phyloP scores from a whole-genome alignment of 2,329 filamentous ascomycete species.

The Pyrenophora tritici-repentis region DNA sequence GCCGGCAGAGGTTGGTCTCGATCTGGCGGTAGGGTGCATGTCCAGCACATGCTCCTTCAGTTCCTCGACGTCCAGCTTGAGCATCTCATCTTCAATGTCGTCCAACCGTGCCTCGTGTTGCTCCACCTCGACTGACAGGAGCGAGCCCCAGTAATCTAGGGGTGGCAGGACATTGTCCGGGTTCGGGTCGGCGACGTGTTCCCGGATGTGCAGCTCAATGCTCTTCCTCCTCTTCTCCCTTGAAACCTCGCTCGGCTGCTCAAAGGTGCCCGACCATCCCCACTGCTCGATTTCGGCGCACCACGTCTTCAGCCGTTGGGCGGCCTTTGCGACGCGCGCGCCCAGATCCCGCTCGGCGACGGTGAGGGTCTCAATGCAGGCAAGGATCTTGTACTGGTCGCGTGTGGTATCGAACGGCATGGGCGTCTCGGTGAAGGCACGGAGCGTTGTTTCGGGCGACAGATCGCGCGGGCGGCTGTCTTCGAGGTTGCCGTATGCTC shows the following conservation, averaged over 20 bases:
- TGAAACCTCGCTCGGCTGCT: slow-evolving; percentile 43
- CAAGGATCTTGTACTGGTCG: slow-evolving; percentile 48
- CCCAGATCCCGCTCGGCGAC: slow-evolving; percentile 72
- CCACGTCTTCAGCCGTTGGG: slow-evolving; percentile 75
- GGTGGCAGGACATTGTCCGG: slow-evolving; percentile 27
- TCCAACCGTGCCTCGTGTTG: slow-evolving; percentile 74
- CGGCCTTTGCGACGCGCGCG: slow-evolving; percentile 70
- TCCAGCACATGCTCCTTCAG: slow-evolving; percentile 86
- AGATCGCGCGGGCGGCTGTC: slow-evolving; percentile 43
- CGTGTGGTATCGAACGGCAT: slow-evolving; percentile 50
- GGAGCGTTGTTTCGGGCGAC: slow-evolving; percentile 50
- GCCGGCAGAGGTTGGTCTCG: slow-evolving; percentile 53
- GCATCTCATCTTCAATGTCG: slow-evolving; percentile 71
- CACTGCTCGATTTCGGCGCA: slow-evolving; percentile 70
- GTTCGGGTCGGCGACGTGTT: slow-evolving; percentile 36
- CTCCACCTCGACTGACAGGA: slow-evolving; percentile 67
- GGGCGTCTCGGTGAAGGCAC: slow-evolving; percentile 51
- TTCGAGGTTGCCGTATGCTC: slow-evolving; percentile 33
- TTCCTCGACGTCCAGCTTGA: slow-evolving; percentile 77
- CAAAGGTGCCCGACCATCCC: slow-evolving; percentile 61
- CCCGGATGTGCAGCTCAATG: slow-evolving; percentile 38
- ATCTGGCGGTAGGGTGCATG: slow-evolving; percentile 65
- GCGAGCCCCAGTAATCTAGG: slow-evolving; percentile 69
- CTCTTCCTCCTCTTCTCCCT: slow-evolving; percentile 36
- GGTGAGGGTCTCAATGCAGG: slow-evolving; percentile 67